A percentile compares a stretch with the other conserved stretches of the same genome.
phyloP scores from a whole-genome alignment of 129 eudicot genomes.

The Helianthus tuberosus region DNA sequence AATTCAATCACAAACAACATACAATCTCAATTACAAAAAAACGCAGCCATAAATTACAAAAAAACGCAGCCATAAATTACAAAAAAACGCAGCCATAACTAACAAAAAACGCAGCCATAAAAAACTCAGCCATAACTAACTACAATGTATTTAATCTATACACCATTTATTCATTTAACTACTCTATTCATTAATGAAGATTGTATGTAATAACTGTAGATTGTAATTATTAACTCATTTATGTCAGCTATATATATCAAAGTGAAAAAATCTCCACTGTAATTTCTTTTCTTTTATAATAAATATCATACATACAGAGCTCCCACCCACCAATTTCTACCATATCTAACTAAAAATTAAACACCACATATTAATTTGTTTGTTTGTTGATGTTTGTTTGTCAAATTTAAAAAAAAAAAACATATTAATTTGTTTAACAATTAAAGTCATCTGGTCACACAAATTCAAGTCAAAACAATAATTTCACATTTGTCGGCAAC shows the following conservation, averaged over 20 bases:
- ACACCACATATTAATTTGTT: constrained; percentile 6
- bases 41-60: no score
- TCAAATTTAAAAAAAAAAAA: no score
- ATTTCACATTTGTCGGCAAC: not conserved
- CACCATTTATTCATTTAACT: no score
- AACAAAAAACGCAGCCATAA: no score
- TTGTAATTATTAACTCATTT: not conserved
- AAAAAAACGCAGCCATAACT: no score
- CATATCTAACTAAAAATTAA: not conserved
- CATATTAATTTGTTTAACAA: constrained; percentile 7
- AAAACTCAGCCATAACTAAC: no score
- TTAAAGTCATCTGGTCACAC: not conserved
- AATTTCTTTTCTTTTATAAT: not conserved
- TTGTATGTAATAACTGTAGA: not conserved
- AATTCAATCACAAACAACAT: no score
- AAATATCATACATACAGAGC: not conserved
- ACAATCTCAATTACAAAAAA: no score
- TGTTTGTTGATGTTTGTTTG: no score
- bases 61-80: no score
- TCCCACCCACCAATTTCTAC: constrained; percentile 8
- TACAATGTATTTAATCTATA: no score
- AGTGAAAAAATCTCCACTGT: not conserved
- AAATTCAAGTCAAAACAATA: constrained; percentile 4
- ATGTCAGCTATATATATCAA: constrained; percentile 1
- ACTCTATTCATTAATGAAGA: not conserved